phyloP scores from a whole-genome alignment of 176 grass and related monocot species.

The Oryza officinalis region DNA sequence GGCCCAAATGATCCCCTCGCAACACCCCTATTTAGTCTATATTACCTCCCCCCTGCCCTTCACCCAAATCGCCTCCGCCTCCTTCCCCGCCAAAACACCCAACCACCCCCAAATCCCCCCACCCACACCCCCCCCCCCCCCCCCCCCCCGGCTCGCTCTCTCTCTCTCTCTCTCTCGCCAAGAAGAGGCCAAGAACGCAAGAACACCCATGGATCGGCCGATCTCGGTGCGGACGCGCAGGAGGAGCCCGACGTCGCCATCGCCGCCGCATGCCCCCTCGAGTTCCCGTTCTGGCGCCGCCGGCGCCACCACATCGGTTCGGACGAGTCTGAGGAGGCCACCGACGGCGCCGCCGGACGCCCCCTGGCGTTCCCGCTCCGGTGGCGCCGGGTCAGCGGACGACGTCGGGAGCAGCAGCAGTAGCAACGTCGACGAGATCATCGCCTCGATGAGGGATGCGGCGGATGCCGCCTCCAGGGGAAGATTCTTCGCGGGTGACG shows the following conservation, averaged over 20 bases:
- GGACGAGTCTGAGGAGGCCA: constrained; percentile 6
- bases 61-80: background rate
- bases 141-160: no score
- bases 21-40: no score
- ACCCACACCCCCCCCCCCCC: no score
- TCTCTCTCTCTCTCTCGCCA: background rate
- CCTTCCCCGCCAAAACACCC: constrained; percentile 34
- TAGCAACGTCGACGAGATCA: background rate
- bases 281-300: background rate
- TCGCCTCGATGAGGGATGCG: constrained; percentile 5
- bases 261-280: no score
- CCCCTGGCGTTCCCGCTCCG: background rate
- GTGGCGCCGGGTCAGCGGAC: background rate
- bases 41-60: no score
- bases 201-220: background rate
- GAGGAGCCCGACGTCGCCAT: no score
- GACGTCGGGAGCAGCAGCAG: no score
- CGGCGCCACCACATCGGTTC: background rate
- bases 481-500: background rate
- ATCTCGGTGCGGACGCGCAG: no score
- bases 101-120: background rate
- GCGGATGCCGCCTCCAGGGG: background rate
- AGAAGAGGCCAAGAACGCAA: constrained; percentile 38
- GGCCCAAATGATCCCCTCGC: no score
- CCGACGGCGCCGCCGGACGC: background rate